A percentile compares a stretch with the other conserved stretches of the same genome.
Evolutionary conservation across 352 stramenopile genomes (phyloP).

Genomic region (Albugo candida): DNA sequence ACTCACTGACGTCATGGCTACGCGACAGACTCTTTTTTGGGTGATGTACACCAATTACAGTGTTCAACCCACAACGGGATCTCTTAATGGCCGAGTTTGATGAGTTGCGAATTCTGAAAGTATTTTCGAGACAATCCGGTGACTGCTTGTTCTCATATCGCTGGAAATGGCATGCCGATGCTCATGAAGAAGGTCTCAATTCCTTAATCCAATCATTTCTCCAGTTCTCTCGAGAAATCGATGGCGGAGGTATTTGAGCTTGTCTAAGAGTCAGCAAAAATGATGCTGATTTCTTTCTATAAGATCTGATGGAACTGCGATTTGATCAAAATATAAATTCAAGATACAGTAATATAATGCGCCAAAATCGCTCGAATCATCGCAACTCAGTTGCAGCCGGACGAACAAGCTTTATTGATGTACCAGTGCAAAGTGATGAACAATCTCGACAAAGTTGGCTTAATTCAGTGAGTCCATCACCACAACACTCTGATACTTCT

Average conservation of each 20-base stretch:
- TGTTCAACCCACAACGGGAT: too few relatives aligned
- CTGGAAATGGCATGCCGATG: constrained; percentile 67
- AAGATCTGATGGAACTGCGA: constrained; percentile 50
- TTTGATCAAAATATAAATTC: constrained; percentile 21
- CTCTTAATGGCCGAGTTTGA: too few relatives aligned
- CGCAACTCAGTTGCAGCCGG: constrained; percentile 3
- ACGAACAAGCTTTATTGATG: constrained; percentile 3
- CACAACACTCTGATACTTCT: constrained; percentile 3
- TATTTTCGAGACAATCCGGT: constrained; percentile 43
- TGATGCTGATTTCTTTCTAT: constrained; percentile 8
- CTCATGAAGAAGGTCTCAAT: constrained; percentile 45
- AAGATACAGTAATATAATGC: constrained; percentile 6
- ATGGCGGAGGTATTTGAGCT: constrained; percentile 29
- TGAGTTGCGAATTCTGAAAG: constrained; percentile 50
- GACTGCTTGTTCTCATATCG: constrained; percentile 54
- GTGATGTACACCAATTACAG: too few relatives aligned
- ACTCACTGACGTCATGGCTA: too few relatives aligned
- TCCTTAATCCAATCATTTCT: constrained; percentile 65
- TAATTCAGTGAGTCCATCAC: constrained; percentile 9
- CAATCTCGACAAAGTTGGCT: neutral
- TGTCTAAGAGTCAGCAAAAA: neutral
- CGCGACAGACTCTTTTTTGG: too few relatives aligned
- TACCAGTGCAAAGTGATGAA: neutral
- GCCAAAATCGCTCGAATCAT: constrained; percentile 1
- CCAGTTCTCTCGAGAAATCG: constrained; percentile 72